phyloP scores from a whole-genome alignment of 106 monocot genomes.

The Xerophyta viscosa region DNA sequence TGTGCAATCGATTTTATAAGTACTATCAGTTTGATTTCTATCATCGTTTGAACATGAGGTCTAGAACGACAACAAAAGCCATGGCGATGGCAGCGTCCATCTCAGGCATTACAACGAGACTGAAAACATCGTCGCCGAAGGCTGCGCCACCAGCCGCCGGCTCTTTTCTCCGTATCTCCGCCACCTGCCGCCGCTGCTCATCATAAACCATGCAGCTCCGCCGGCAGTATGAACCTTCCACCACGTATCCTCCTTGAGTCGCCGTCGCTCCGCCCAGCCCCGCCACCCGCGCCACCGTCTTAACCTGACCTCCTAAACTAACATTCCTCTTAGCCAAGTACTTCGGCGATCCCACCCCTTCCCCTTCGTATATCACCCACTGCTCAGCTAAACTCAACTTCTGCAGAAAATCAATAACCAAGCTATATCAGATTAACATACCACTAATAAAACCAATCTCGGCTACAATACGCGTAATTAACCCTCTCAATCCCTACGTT shows the following conservation, averaged over 20 bases:
- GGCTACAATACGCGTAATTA: too few species aligned
- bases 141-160: slow-evolving; percentile 17
- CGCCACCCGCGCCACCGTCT: slow-evolving; percentile 8
- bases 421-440: too few species aligned
- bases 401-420: slow-evolving; percentile 13
- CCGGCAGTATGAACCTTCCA: slow-evolving; percentile 43
- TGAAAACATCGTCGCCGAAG: slow-evolving; percentile 53
- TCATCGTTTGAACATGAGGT: slow-evolving; percentile 36
- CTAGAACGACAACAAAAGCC: slow-evolving; percentile 39
- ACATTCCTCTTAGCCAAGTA: background rate
- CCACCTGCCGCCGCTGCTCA: slow-evolving; percentile 19
- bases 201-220: slow-evolving; percentile 34
- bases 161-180: slow-evolving; percentile 47
- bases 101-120: slow-evolving; percentile 35
- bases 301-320: slow-evolving; percentile 18
- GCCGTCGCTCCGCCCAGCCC: slow-evolving; percentile 32
- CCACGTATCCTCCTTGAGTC: background rate
- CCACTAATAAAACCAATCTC: too few species aligned
- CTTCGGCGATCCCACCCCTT: slow-evolving; percentile 15
- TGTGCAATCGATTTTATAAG: too few species aligned
- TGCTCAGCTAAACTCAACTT: slow-evolving; percentile 41
- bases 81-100: slow-evolving; percentile 32
- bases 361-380: slow-evolving; percentile 46
- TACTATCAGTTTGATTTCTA: too few species aligned
- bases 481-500: too few species aligned